Conservation (phyloP, 208 protist species). For the Leishmania tropica region DNA sequence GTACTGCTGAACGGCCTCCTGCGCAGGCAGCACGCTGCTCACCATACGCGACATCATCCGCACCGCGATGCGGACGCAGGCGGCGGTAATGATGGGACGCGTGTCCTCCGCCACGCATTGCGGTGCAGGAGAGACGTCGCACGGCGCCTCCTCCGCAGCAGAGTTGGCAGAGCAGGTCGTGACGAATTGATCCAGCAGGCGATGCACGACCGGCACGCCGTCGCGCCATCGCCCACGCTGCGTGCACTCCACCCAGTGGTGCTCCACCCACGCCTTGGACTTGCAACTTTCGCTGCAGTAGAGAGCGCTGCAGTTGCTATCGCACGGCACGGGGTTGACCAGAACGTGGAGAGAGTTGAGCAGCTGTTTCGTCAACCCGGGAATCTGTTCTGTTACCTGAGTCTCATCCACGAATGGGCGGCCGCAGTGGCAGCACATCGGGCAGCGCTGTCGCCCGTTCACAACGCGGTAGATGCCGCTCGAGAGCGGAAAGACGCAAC, state of each 20-base stretch:
- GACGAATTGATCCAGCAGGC: conserved; percentile 38
- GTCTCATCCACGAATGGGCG: conserved; percentile 43
- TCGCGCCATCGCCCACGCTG: conserved; percentile 64
- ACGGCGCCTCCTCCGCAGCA: not conserved
- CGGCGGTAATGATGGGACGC: conserved; percentile 32
- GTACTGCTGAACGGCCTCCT: conserved; percentile 58
- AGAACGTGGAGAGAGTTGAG: conserved; percentile 44
- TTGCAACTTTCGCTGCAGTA: conserved; percentile 82
- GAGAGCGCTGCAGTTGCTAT: conserved; percentile 46
- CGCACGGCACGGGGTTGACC: conserved; percentile 47
- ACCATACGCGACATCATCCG: conserved; percentile 76
- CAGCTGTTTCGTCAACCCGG: conserved; percentile 36
- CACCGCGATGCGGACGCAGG: conserved; percentile 56
- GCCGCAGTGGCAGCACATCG: conserved; percentile 63
- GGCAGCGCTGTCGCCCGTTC: conserved; percentile 16
- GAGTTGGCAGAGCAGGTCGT: not conserved
- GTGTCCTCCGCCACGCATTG: conserved; percentile 31
- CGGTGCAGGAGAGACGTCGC: not conserved
- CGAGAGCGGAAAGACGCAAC: conserved; percentile 34
- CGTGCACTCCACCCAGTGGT: conserved; percentile 83
- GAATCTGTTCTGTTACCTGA: conserved; percentile 36
- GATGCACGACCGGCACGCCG: conserved; percentile 33
- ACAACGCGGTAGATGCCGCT: conserved; percentile 17
- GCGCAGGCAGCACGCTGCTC: conserved; percentile 47
- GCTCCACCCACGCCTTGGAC: conserved; percentile 62